Conservation (phyloP, 106 monocot genomes). For the Phalaenopsis equestris region DNA sequence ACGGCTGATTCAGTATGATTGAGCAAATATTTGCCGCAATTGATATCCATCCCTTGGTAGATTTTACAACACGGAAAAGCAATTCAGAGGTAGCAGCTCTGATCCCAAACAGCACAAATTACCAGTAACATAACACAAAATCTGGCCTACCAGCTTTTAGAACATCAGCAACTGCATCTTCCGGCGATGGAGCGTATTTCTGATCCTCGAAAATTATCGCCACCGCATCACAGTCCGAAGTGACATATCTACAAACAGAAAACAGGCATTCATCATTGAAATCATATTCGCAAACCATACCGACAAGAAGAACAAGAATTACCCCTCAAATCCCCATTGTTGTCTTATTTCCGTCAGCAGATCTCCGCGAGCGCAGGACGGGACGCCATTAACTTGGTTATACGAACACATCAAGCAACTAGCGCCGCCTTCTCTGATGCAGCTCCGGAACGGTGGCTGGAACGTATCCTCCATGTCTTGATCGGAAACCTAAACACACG, state of each 20-base stretch:
- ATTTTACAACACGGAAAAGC: neutral
- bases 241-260: slow-evolving; percentile 52
- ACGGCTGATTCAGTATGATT: slow-evolving; percentile 49
- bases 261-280: neutral
- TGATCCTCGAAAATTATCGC: slow-evolving; percentile 84
- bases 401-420: slow-evolving; percentile 97
- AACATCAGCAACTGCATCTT: slow-evolving; percentile 81
- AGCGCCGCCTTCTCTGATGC: slow-evolving; percentile 62
- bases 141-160: slow-evolving; percentile 61
- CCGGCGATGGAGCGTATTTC: slow-evolving; percentile 44
- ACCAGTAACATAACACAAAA: neutral
- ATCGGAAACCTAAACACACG: slow-evolving; percentile 41
- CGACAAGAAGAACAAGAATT: slow-evolving; percentile 4
- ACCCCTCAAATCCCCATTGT: slow-evolving; percentile 89
- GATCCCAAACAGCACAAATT: neutral
- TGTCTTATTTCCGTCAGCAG: slow-evolving; percentile 46
- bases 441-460: slow-evolving; percentile 76
- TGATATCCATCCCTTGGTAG: slow-evolving; percentile 74
- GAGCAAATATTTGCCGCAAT: slow-evolving; percentile 73
- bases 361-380: slow-evolving; percentile 56
- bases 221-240: slow-evolving; percentile 95
- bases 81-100: slow-evolving; percentile 5
- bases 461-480: slow-evolving; percentile 94
- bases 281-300: neutral
- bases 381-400: slow-evolving; percentile 88